Base-by-base conservation (phyloP, 352 stramenopile genomes). In the Halophytophthora polymorphica region DNA sequence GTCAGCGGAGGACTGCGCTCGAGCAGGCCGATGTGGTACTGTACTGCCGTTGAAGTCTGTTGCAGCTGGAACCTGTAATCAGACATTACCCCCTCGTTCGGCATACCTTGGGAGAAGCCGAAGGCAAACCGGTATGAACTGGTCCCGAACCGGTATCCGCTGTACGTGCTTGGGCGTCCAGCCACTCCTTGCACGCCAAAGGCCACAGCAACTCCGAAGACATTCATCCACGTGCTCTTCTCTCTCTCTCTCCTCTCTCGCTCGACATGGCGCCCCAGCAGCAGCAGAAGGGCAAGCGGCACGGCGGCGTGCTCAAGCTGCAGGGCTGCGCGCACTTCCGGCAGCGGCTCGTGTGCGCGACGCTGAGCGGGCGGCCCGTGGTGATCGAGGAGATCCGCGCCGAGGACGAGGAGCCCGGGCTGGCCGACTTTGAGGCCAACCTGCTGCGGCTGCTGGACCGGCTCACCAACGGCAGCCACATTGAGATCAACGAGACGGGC, bases 401-500 rank as follows among this genome's bases (percentile, higher is more conserved):
- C 25, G 90, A 98, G 50, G 90, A 98, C 62, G 88, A 98, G 46
- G 88, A 95, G 56, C 97, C 97, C 1, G 97, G 97, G 12, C 67
- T 99, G 35, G 82, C 88, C 23, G 88, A 97, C 35, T 98, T 98
- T 64, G 97, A 99, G 72, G 96, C 96, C 28, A 98, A 85, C 64
- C 98, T 99, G 56, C 49, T 99, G 44, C 90, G 96, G 25, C 71
- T 99, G 10, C 63, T 99, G 36, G 96, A 99, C 75, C 84, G 83
- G 50, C 76, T 99, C 51, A 99, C 96, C 10, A 99, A 98, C 69
- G 97, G 97, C 37, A 98, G 83, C 44, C 86, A 97, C 53, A 92
- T 99, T 46, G 96, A 99, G 77, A 99, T 99, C 79, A 99, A 99
- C 66, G 94, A 98, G 57, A 99, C 97, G 1, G 97, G 97, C 53